Base-by-base conservation (phyloP, 805 yeast species). In the Metschnikowia cerradonensis region DNA sequence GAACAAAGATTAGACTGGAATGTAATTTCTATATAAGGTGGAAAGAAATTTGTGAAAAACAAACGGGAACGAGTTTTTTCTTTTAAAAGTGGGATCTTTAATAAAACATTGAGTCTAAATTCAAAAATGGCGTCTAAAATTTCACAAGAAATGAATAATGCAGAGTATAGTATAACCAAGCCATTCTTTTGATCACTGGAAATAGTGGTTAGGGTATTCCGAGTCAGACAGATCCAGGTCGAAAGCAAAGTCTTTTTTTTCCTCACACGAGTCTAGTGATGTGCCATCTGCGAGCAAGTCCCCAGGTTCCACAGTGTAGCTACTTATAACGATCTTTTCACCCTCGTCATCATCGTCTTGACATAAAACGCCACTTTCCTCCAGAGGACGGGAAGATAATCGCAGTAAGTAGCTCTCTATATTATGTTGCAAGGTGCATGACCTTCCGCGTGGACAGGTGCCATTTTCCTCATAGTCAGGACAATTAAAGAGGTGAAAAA, bases 381-480 rank as follows among this genome's bases (percentile, higher is more conserved):
- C 45, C 48, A 52, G 39, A 54, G 56, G 56, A 19, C 56, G 55
- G 31, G 54, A 50, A 60, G 68, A 66, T 52, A 62, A 45, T 17
- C 53, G 54, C 50, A 68, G 73, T 2, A 62, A 61, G 15, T 69
- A 43, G 42, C 51, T 53, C 17, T 70, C 68, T 1, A 64, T 44
- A 31, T 59, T 64, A 64, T 86, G 92, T 35, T 62, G 61, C 42
- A 87, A 67, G n/a, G 67, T 64, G 61, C 92, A 87, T 19, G 65
- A 60, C 23, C 62, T 67, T 1, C 80, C 80, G 47, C 80, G 66
- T 1, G 81, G 73, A 63, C 95, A 88, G 32, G 56, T 60, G 11
- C 84, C 86, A n/a, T 71, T 70, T 52, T 80, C 82, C 55, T 80
- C 84, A 57, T 76, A 79, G 60, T 87, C 92, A 0, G 95, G 92